Percentiles rank a stretch among this genome's conserved stretches.
phyloP scores from a whole-genome alignment of 305 asterid genomes.

The Fraxinus baroniana region DNA sequence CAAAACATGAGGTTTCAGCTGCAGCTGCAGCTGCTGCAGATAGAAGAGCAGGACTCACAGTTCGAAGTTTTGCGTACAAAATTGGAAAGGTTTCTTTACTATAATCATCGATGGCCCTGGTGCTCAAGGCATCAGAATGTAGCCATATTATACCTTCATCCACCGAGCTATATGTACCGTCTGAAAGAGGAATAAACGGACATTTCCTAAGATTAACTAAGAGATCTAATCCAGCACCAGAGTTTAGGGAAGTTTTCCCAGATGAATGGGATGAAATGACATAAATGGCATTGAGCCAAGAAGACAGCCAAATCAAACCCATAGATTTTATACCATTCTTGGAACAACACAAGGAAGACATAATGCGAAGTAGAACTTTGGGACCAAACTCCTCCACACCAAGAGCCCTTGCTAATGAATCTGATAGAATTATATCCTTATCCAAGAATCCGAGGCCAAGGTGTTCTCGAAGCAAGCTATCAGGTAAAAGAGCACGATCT shows the following conservation, averaged over 20 bases:
- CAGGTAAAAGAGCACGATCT: constrained; percentile 66
- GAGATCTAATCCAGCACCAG: constrained; percentile 50
- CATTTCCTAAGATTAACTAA: constrained; percentile 49
- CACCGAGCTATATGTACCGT: constrained; percentile 71
- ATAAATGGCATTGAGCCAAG: constrained; percentile 67
- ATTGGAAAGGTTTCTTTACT: constrained; percentile 55
- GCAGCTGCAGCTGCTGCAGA: constrained; percentile 51
- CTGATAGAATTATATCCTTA: constrained; percentile 74
- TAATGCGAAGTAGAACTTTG: constrained; percentile 48
- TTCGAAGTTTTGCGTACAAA: constrained; percentile 62
- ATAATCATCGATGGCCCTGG: constrained; percentile 43
- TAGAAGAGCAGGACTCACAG: constrained; percentile 68
- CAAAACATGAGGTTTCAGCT: constrained; percentile 42
- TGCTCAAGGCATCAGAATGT: constrained; percentile 50
- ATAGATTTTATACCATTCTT: constrained; percentile 54
- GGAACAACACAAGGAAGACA: constrained; percentile 61
- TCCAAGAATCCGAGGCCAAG: constrained; percentile 85
- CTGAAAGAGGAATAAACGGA: constrained; percentile 81
- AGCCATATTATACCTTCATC: constrained; percentile 78
- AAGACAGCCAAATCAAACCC: constrained; percentile 80
- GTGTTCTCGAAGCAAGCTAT: constrained; percentile 66
- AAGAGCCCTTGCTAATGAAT: constrained; percentile 76
- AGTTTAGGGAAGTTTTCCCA: constrained; percentile 34
- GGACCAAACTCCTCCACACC: constrained; percentile 94
- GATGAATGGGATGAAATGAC: constrained; percentile 42